Percentiles rank a stretch among this genome's conserved stretches.
phyloP scores from a whole-genome alignment of 257 asterid genomes.

The Plantago elongata region DNA sequence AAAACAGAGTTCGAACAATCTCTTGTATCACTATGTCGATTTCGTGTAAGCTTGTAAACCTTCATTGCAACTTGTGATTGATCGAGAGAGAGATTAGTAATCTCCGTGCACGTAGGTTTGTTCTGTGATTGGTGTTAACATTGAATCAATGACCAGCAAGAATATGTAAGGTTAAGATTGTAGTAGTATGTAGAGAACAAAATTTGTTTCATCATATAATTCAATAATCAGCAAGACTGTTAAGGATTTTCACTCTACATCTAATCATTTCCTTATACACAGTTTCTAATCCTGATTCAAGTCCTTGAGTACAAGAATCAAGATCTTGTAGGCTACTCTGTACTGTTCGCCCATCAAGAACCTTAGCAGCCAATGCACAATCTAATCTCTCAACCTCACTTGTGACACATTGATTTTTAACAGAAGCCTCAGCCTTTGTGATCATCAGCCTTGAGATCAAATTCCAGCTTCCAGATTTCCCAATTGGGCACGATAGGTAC shows the following conservation, averaged over 20 bases:
- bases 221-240: conserved; percentile 29
- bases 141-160: no score
- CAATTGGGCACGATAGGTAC: conserved; percentile 34
- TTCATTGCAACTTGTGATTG: no score
- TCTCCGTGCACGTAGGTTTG: no score
- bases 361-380: conserved; percentile 30
- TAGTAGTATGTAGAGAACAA: neutral
- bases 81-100: no score
- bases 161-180: no score
- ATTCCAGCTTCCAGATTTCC: conserved; percentile 22
- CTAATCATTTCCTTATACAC: conserved; percentile 31
- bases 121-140: no score
- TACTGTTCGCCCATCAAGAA: conserved; percentile 27
- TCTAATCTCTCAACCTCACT: conserved; percentile 42
- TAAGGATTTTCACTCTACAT: conserved; percentile 37
- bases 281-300: conserved; percentile 32
- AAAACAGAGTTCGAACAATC: no score
- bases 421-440: conserved; percentile 19
- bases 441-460: conserved; percentile 41
- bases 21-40: no score
- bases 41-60: no score
- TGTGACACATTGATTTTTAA: conserved; percentile 4
- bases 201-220: neutral
- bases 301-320: conserved; percentile 23
- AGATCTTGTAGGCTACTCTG: conserved; percentile 33